Evolutionary conservation across 768 basidiomycete species (phyloP), one percentile per base, ranked within the genome.

Genomic region (Boletellus sp.): DNA sequence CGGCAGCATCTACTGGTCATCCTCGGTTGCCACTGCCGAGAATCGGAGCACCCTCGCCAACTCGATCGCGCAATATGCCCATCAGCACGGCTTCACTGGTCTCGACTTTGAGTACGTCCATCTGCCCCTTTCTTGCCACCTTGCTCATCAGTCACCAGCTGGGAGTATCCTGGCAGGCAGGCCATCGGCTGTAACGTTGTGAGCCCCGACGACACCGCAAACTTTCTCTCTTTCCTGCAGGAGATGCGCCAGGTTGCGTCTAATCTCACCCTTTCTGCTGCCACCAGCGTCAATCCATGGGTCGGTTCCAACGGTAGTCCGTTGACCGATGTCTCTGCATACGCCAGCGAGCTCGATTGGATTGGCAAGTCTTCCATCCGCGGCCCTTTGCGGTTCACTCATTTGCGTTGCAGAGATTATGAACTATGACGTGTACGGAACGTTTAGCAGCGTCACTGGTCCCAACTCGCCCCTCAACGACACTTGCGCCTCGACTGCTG

Each of bases 401-500:
- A 68, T 38, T 15, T 36, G 9, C 19, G 78, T 69, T 74, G 70
- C 61, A 74, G 79, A 70, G 48, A 70, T 85, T 45, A 87, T 87
- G 85, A 83, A 81, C 65, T 87, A 87, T 67, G 85, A 87, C 57
- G 66, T 86, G 46, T 76, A 71, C 58, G 80, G 83, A 16, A 71
- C 74, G 20, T 77, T 76, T 63, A 74, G 75, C 49, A 65, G 72
- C 54, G 66, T 83, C 54, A 74, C 79, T 42, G 92, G 92, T 1
- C 82, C 94, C 13, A 91, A 90, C 66, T 84, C 94, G 2, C 93
- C 94, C 6, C 74, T 96, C 33, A 73, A 84, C 51, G 85, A 95
- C 68, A 74, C 78, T 0, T 96, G 94, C 64, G 80, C 82, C 0
- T 68, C 83, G 34, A 57, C 74, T 1, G 67, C 66, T 9, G 70